Conservation (phyloP, 768 basidiomycete genomes). For the Tulasnella sp. region DNA sequence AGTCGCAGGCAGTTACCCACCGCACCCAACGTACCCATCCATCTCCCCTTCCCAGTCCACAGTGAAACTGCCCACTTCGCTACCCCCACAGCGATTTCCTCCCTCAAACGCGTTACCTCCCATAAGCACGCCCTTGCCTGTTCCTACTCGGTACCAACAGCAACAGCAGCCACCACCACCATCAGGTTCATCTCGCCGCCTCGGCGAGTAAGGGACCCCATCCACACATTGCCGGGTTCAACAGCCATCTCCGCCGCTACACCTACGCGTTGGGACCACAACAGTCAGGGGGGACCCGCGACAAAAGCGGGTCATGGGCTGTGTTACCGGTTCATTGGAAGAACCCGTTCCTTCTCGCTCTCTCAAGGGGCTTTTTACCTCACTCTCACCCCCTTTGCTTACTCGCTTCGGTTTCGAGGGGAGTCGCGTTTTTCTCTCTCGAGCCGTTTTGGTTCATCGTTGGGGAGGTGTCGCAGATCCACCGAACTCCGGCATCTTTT, state of each 20-base stretch:
- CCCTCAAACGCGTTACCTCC: background rate
- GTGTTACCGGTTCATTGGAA: background rate
- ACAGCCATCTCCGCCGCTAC: background rate
- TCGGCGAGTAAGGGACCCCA: background rate
- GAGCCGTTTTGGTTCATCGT: background rate
- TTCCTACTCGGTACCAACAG: background rate
- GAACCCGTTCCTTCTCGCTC: background rate
- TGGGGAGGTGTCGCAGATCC: background rate
- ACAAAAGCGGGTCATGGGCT: background rate
- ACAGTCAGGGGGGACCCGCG: background rate
- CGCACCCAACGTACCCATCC: background rate
- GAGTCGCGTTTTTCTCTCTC: background rate
- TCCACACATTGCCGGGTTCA: background rate
- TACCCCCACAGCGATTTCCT: background rate
- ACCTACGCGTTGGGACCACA: background rate
- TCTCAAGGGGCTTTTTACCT: background rate
- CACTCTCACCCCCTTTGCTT: background rate
- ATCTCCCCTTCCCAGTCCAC: constrained; percentile 8
- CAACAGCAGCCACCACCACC: background rate
- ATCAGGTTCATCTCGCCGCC: background rate
- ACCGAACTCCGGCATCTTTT: background rate
- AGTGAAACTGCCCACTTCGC: background rate
- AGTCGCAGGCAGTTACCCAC: background rate
- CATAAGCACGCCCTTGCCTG: background rate
- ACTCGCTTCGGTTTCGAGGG: background rate